Percentiles rank a stretch among this genome's conserved stretches.
These are phyloP conservation scores for Excoecaria cochinchinensis DNA, from an alignment of 345 rosid genomes.

Conservation along the genomic window DNA sequence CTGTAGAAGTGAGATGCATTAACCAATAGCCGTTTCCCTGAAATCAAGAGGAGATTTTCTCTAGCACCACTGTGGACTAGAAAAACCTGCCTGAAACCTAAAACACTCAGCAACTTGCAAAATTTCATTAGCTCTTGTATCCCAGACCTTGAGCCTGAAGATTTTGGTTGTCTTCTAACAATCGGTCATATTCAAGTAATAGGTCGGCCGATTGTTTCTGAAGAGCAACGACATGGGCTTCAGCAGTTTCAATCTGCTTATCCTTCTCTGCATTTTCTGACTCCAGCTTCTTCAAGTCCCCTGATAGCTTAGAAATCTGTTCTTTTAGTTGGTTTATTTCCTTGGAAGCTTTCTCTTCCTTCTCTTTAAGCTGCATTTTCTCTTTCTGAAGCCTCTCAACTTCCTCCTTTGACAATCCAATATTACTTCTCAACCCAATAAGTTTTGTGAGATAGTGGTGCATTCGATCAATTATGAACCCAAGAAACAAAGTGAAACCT, in stretches of 20 bases:
- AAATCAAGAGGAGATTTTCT: conserved; percentile 8
- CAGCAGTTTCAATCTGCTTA: conserved; percentile 69
- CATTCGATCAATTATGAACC: conserved; percentile 78
- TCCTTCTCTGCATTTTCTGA: conserved; percentile 65
- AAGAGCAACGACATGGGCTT: conserved; percentile 70
- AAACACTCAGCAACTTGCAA: conserved; percentile 8
- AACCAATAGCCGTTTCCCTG: conserved; percentile 15
- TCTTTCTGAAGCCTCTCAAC: conserved; percentile 60
- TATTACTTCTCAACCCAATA: conserved; percentile 49
- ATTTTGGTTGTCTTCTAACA: conserved; percentile 82
- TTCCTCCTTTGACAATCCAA: conserved; percentile 66
- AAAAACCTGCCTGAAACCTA: conserved; percentile 7
- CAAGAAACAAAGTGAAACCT: conserved; percentile 87
- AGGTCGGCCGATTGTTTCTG: conserved; percentile 86
- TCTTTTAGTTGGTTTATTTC: conserved; percentile 57
- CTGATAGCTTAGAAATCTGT: conserved; percentile 43
- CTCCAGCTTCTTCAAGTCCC: conserved; percentile 63
- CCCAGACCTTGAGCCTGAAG: conserved; percentile 70
- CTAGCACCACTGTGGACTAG: conserved; percentile 1
- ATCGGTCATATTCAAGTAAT: conserved; percentile 77
- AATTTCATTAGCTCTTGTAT: conserved; percentile 34
- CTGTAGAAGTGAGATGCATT: conserved; percentile 5
- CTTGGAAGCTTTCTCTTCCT: conserved; percentile 59
- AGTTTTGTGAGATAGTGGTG: conserved; percentile 81
- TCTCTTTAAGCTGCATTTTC: conserved; percentile 53